phyloP scores from a whole-genome alignment of 352 stramenopile species.

The Phytophthora litchii region DNA sequence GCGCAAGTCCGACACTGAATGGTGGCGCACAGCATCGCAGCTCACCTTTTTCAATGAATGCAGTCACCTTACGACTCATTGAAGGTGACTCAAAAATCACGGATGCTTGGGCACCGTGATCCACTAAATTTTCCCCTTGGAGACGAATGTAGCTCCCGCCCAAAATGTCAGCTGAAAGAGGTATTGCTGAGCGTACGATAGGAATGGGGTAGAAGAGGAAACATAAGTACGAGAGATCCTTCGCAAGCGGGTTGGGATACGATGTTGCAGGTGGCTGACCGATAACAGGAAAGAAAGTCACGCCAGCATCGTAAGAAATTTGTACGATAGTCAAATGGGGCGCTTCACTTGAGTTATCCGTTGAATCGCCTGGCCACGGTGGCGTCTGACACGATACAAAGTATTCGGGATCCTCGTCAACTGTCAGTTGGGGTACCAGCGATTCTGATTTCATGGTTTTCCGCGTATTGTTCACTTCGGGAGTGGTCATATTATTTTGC shows the following conservation, averaged over 20 bases:
- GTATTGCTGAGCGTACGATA: slow-evolving; percentile 49
- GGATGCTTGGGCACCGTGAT: slow-evolving; percentile 64
- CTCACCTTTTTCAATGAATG: slow-evolving; percentile 71
- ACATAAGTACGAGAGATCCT: slow-evolving; percentile 73
- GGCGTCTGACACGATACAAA: slow-evolving; percentile 60
- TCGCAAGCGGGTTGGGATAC: slow-evolving; percentile 32
- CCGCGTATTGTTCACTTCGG: background rate
- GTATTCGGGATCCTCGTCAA: slow-evolving; percentile 38
- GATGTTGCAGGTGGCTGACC: slow-evolving; percentile 11
- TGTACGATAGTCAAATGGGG: slow-evolving; percentile 73
- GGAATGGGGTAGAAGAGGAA: slow-evolving; percentile 79
- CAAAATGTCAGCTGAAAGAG: slow-evolving; percentile 68
- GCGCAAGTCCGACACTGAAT: slow-evolving; percentile 58
- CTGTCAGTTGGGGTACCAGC: background rate
- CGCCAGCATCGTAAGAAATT: slow-evolving; percentile 68
- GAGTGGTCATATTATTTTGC: background rate
- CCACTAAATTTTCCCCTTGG: slow-evolving; percentile 58
- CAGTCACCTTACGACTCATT: slow-evolving; percentile 64
- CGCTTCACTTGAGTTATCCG: slow-evolving; percentile 15
- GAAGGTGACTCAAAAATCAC: slow-evolving; percentile 65
- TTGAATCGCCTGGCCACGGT: slow-evolving; percentile 36
- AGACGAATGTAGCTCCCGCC: slow-evolving; percentile 73
- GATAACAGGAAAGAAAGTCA: slow-evolving; percentile 35
- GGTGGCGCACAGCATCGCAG: slow-evolving; percentile 68
- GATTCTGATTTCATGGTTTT: background rate